phyloP scores from a whole-genome alignment of 2,329 filamentous ascomycete species.

The Hyphodiscus sp. region DNA sequence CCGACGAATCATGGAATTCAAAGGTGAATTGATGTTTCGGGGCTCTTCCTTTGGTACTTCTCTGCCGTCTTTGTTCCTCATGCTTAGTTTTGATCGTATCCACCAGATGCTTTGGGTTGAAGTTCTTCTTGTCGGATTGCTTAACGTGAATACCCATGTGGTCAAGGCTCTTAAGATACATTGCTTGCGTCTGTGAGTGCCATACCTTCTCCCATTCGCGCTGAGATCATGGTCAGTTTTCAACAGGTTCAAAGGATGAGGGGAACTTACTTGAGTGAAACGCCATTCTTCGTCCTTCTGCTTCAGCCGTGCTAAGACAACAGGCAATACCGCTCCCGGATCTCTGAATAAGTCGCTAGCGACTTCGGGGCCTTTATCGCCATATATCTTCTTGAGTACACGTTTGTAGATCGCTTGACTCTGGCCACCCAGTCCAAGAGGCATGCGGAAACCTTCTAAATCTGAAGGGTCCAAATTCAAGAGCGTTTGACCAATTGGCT shows the following conservation, averaged over 20 bases:
- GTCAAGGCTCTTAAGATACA: constrained; percentile 93
- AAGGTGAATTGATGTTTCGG: constrained; percentile 70
- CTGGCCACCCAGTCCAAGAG: constrained; percentile 78
- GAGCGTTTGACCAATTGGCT: constrained; percentile 89
- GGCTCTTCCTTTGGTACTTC: constrained; percentile 54
- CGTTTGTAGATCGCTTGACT: constrained; percentile 96
- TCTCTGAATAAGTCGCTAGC: constrained; percentile 79
- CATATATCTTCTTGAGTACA: constrained; percentile 96
- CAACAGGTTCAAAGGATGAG: background rate
- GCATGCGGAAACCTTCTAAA: constrained; percentile 69
- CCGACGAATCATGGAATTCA: constrained; percentile 64
- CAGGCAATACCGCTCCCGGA: constrained; percentile 81
- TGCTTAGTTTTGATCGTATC: constrained; percentile 88
- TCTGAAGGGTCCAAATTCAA: constrained; percentile 70
- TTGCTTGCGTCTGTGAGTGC: constrained; percentile 89
- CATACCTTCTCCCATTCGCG: constrained; percentile 99
- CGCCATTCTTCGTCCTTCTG: constrained; percentile 98
- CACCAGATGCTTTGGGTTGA: constrained; percentile 83
- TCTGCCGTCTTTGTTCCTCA: constrained; percentile 77
- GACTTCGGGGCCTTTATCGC: constrained; percentile 77
- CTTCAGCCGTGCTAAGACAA: constrained; percentile 83
- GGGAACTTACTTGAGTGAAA: constrained; percentile 59
- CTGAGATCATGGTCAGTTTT: constrained; percentile 31
- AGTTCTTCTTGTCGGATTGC: constrained; percentile 81
- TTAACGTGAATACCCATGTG: constrained; percentile 93